Percentiles rank a stretch among this genome's conserved stretches.
phyloP scores from a whole-genome alignment of 805 yeast species.

The Torulaspora delbrueckii region DNA sequence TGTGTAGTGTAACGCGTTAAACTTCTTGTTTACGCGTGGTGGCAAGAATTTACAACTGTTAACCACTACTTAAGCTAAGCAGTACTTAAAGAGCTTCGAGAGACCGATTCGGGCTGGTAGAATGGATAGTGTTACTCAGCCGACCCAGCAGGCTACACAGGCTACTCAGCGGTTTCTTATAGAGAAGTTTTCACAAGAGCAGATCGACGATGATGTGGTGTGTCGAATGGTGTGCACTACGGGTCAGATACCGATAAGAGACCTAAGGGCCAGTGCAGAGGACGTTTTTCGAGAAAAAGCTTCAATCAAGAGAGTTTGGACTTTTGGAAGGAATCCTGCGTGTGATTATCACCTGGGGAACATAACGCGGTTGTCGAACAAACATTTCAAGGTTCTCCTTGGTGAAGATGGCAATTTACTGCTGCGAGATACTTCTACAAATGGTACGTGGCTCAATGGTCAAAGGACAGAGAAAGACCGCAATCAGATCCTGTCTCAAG shows the following conservation, averaged over 20 bases:
- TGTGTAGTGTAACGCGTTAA: background rate
- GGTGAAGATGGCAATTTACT: constrained; percentile 49
- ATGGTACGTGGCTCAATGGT: constrained; percentile 86
- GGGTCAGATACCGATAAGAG: constrained; percentile 48
- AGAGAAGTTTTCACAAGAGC: constrained; percentile 37
- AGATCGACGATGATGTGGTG: constrained; percentile 40
- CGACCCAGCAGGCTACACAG: constrained; percentile 43
- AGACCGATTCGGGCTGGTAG: background rate
- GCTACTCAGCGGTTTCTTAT: constrained; percentile 36
- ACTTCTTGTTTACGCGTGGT: constrained; percentile 1
- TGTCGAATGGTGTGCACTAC: constrained; percentile 58
- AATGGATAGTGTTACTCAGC: constrained; percentile 38
- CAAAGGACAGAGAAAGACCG: constrained; percentile 66
- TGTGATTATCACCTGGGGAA: constrained; percentile 62
- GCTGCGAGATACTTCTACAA: constrained; percentile 68
- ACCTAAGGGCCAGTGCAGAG: constrained; percentile 38
- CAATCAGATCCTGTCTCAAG: constrained; percentile 78
- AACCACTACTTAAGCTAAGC: background rate
- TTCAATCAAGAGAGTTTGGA: constrained; percentile 47
- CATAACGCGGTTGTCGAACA: constrained; percentile 65
- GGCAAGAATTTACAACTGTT: constrained; percentile 1
- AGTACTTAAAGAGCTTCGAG: background rate
- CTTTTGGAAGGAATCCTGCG: constrained; percentile 62
- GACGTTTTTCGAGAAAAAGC: constrained; percentile 24
- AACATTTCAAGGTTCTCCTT: constrained; percentile 69